These are phyloP conservation scores for Lichtheimia corymbifera DNA, from an alignment of 371 early-diverging fungal species.

Conservation along the genomic window DNA sequence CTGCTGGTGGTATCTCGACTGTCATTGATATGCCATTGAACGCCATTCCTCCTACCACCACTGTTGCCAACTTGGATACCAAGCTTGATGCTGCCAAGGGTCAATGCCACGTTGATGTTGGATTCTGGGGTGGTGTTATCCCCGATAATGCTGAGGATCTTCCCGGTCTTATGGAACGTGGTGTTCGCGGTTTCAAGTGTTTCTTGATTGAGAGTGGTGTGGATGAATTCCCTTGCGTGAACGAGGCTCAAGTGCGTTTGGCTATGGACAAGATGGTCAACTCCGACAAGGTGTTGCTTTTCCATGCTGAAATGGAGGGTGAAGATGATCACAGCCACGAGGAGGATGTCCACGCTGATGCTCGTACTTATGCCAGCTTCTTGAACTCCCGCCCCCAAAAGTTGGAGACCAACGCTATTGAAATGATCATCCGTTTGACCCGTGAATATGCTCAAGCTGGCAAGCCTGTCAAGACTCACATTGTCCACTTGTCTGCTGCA, in stretches of 20 bases:
- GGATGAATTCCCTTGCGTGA: constrained; percentile 82
- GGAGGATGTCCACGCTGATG: constrained; percentile 32
- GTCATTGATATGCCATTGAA: constrained; percentile 88
- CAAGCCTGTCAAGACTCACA: constrained; percentile 73
- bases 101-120: constrained; percentile 79
- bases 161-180: constrained; percentile 62
- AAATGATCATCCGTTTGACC: constrained; percentile 69
- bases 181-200: constrained; percentile 83
- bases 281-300: constrained; percentile 62
- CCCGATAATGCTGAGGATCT: constrained; percentile 72
- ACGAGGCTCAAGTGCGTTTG: constrained; percentile 64
- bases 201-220: constrained; percentile 86
- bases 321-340: constrained; percentile 11
- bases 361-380: constrained; percentile 66
- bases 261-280: constrained; percentile 65
- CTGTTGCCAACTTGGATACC: constrained; percentile 60
- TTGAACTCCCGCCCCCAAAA: constrained; percentile 69
- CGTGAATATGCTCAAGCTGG: constrained; percentile 58
- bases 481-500: constrained; percentile 81
- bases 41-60: constrained; percentile 84
- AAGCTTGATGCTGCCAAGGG: constrained; percentile 69
- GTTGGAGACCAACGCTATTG: constrained; percentile 74
- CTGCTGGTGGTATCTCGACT: constrained; percentile 80
- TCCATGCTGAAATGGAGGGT: constrained; percentile 80
- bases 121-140: constrained; percentile 81